Conservation (phyloP, 1,139 yeast genomes). For the Diutina mesorugosa region DNA sequence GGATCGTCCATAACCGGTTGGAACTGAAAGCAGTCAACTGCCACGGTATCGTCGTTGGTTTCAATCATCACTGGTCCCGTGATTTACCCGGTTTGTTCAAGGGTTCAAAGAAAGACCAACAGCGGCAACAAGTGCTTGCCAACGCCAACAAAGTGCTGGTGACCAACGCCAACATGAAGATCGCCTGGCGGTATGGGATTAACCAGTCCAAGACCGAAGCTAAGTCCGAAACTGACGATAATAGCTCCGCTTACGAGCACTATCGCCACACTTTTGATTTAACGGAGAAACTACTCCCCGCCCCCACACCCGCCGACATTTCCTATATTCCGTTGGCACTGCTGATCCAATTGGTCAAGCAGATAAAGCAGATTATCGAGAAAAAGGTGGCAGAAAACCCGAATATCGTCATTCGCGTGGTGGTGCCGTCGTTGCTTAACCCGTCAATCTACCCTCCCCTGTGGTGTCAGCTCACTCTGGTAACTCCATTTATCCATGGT, state of each 20-base stretch:
- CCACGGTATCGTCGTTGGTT: constrained; percentile 59
- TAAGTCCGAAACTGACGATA: neutral
- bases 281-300: constrained; percentile 55
- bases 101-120: constrained; percentile 57
- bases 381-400: constrained; percentile 13
- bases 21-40: constrained; percentile 22
- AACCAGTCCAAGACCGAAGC: constrained; percentile 21
- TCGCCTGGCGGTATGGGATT: constrained; percentile 81
- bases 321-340: constrained; percentile 32
- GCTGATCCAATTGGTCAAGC: constrained; percentile 17
- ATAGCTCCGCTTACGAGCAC: constrained; percentile 24
- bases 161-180: constrained; percentile 60
- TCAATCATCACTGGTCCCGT: constrained; percentile 47
- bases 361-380: constrained; percentile 27
- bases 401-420: constrained; percentile 44
- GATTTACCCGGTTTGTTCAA: constrained; percentile 73
- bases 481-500: constrained; percentile 51
- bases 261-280: constrained; percentile 67
- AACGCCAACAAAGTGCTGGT: constrained; percentile 58
- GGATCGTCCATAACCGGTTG: constrained; percentile 55
- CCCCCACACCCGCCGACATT: constrained; percentile 51
- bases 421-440: constrained; percentile 65
- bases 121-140: constrained; percentile 42
- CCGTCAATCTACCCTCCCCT: constrained; percentile 63
- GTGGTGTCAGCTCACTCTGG: constrained; percentile 32